Base-by-base conservation (phyloP, 2,329 filamentous ascomycete species). In the Didymella pinodella region DNA sequence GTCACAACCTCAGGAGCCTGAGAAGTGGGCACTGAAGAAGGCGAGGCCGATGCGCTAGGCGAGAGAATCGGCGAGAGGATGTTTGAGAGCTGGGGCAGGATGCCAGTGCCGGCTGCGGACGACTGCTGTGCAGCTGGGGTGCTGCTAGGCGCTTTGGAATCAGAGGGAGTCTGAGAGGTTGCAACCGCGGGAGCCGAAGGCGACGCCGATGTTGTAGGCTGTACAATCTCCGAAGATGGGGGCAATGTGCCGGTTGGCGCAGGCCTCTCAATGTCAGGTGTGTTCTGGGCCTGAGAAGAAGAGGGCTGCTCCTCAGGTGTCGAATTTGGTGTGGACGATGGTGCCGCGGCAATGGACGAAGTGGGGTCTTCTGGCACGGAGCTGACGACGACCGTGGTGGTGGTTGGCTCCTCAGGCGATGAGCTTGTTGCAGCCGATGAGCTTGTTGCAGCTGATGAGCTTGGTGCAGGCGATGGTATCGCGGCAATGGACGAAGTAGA, bases 141-240 rank as follows among this genome's bases (percentile, higher is more conserved):
- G 50, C 45, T 54, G 41, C 51, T 59, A 7, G 56, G 45, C 28
- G 41, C 50, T 7, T 54, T 46, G 2, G 56, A 50, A 18, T 59
- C 56, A n/a, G 56, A 49, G n/a, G 59, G 57, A 22, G 53, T 34
- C 44, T 54, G 57, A 11, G 65, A 55, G 48, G 44, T 58, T 12
- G 59, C 31, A 22, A 54, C 49, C 26, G 55, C 44, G 22, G 55
- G 49, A 25, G 55, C 36, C 16, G 55, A 58, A 16, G 49, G 36
- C 25, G 45, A 59, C 25, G 46, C 46, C 6, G 48, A 44, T n/a
- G 44, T 34, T 26, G 54, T 57, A 11, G 54, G 54, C 29, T 18
- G 36, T 22, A 53, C 48, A n/a, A 57, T 53, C 29, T 34, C 43
- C 12, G 55, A 57, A 43, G 48, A 28, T 7, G 48, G 26, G 20